Base-by-base conservation (phyloP, 2,329 filamentous ascomycete species). In the Escovopsis sp. region DNA sequence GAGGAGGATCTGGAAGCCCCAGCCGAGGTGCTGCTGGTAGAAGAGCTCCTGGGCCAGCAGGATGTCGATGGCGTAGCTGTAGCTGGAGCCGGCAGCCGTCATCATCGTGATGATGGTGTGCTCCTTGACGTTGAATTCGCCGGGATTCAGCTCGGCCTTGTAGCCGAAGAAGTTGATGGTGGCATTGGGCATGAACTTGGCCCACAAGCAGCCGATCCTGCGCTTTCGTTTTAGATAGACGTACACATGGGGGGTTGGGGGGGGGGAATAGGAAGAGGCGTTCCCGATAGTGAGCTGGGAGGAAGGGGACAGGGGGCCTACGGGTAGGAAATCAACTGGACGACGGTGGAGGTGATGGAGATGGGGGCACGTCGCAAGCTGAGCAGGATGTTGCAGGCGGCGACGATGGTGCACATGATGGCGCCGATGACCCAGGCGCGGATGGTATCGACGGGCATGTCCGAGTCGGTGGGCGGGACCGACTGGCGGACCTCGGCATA, bases 341-440 rank as follows among this genome's bases (percentile, higher is more conserved):
- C 66, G 13, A 72, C 68, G 37, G 68, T 68, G 1, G 67, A 63
- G 0, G 63, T 63, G 35, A 73, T 68, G 12, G 54, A 42, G 38
- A 72, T 65, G 37, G 65, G 63, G 2, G 69, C 62, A 28, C 63
- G 61, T 30, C 66, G 65, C 26, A 64, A 43, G 12, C 51, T 53
- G 27, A 74, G 69, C 9, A 73, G 51, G 48, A 70, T 63, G 49
- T 76, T 75, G 46, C 72, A 55, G 2, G 59, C 66, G 0, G 70
- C 70, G 19, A 71, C 68, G 34, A 72, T 51, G 1, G 72, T 76
- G 41, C 70, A 69, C 38, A 75, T 60, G 28, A 76, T 3, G 36
- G 70, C 43, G 25, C 72, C 72, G 37, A 77, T 68, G 5, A 50
- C 43, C 72, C 72, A 77, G 10, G 70, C 69, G 15, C 72, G 71